Conservation (phyloP, 2,329 filamentous ascomycete species). For the Trichophaea hybrida region DNA sequence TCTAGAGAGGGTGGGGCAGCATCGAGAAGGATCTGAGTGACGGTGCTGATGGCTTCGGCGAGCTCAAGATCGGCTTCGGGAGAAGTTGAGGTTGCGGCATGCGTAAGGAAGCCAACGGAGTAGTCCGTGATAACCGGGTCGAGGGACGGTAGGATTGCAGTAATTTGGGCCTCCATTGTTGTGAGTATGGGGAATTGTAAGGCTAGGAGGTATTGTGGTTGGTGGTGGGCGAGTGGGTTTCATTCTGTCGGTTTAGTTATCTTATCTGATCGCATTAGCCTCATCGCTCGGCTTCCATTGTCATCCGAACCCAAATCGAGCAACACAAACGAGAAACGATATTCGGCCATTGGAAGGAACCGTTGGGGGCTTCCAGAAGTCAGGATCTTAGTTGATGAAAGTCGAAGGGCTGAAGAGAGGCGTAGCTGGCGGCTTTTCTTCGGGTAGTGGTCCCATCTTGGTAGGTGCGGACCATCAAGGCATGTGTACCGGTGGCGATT, state of each 20-base stretch:
- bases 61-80: slow-evolving; percentile 59
- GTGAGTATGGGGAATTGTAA: background rate
- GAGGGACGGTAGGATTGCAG: slow-evolving; percentile 67
- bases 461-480: too few relatives aligned
- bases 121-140: slow-evolving; percentile 84
- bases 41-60: slow-evolving; percentile 64
- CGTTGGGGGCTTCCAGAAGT: too few relatives aligned
- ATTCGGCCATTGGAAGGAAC: too few relatives aligned
- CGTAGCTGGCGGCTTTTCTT: too few relatives aligned
- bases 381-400: too few relatives aligned
- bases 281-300: too few relatives aligned
- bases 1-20: slow-evolving; percentile 77
- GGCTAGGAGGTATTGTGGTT: background rate
- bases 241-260: background rate
- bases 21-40: slow-evolving; percentile 81
- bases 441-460: too few relatives aligned
- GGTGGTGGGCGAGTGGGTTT: background rate
- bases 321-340: too few relatives aligned
- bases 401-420: too few relatives aligned
- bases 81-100: slow-evolving; percentile 73
- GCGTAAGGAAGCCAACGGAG: slow-evolving; percentile 82
- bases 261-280: background rate
- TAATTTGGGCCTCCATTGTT: slow-evolving; percentile 76
- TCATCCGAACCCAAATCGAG: too few relatives aligned
- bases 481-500: too few relatives aligned